Conservation (phyloP, 768 basidiomycete genomes). For the Lentinula lateritia region DNA sequence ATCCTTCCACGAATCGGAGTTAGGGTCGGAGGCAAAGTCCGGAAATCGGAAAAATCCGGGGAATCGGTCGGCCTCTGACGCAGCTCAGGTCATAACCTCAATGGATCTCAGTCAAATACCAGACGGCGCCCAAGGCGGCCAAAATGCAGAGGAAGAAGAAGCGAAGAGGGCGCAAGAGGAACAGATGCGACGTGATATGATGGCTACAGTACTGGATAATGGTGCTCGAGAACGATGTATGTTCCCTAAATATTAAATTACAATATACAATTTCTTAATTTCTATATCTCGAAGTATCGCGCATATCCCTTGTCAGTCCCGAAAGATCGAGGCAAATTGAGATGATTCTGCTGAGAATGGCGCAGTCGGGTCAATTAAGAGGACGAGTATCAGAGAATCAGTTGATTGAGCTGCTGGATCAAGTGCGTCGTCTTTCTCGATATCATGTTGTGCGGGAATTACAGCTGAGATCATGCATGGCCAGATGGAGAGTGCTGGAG, state of each 20-base stretch:
- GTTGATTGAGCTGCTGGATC: conserved; percentile 80
- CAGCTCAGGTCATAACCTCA: conserved; percentile 3
- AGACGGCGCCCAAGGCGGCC: conserved; percentile 2
- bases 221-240: conserved; percentile 79
- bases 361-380: conserved; percentile 74
- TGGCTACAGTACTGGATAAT: conserved; percentile 71
- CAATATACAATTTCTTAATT: not conserved
- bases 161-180: conserved; percentile 62
- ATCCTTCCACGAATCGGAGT: not conserved
- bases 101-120: conserved; percentile 7
- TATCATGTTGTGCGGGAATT: not conserved
- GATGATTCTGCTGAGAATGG: conserved; percentile 73
- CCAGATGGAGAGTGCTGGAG: conserved; percentile 53
- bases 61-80: not conserved
- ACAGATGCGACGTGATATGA: conserved; percentile 68
- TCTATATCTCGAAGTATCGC: conserved; percentile 50
- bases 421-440: conserved; percentile 42
- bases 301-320: conserved; percentile 83
- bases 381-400: conserved; percentile 75
- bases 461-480: not conserved
- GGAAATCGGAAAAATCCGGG: not conserved
- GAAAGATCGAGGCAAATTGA: conserved; percentile 80
- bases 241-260: conserved; percentile 16
- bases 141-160: conserved; percentile 41
- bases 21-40: not conserved